Conservation (phyloP, 305 asterid species). For the Rubia peregrina region DNA sequence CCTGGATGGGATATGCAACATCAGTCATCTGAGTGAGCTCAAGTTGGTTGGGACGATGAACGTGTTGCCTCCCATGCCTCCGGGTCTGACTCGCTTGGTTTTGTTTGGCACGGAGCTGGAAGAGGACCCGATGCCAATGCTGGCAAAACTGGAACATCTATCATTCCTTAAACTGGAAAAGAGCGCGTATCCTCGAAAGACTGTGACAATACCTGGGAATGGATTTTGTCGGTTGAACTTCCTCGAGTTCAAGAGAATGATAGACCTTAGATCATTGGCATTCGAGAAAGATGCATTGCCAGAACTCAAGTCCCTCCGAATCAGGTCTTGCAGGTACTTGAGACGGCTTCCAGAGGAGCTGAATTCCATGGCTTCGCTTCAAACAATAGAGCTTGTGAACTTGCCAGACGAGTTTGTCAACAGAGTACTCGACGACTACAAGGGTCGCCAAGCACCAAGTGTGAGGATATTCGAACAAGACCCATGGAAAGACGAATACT, state of each 20-base stretch:
- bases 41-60: background rate
- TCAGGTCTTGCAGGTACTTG: background rate
- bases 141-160: background rate
- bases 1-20: background rate
- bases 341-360: constrained; percentile 7
- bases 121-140: constrained; percentile 13
- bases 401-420: background rate
- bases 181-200: background rate
- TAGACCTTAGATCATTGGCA: background rate
- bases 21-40: background rate
- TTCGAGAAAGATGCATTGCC: constrained; percentile 14
- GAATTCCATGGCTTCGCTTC: background rate
- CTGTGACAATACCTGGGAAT: background rate
- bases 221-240: background rate
- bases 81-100: constrained; percentile 1
- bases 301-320: constrained; percentile 4
- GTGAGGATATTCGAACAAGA: constrained; percentile 3
- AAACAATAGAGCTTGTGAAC: background rate
- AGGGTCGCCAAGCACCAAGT: background rate
- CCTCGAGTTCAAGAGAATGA: background rate
- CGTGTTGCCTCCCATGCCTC: background rate
- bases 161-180: constrained; percentile 1
- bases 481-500: background rate
- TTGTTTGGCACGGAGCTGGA: background rate
- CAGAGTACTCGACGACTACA: background rate